Evolutionary conservation across 805 yeast genomes (phyloP).

Genomic region (Maudiozyma barnettii): DNA sequence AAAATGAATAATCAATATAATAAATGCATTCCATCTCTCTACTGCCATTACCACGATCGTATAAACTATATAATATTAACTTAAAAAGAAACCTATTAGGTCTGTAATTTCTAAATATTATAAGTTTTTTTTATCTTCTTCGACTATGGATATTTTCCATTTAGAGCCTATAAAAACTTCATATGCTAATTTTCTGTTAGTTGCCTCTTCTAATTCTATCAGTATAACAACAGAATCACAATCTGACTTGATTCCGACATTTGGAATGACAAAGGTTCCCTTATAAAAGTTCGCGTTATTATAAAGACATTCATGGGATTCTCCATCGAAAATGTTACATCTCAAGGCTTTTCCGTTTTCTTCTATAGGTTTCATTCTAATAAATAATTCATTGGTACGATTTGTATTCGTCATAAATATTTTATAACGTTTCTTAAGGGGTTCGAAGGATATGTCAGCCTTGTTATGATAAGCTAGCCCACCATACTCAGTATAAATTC

Average conservation of each 20-base stretch:
- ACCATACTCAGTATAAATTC: constrained; percentile 16
- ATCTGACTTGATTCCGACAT: constrained; percentile 4
- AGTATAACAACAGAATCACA: constrained; percentile 8
- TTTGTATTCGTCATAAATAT: constrained; percentile 1
- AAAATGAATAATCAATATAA: no score
- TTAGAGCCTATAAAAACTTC: constrained; percentile 7
- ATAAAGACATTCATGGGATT: constrained; percentile 9
- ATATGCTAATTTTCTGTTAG: not conserved
- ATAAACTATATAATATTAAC: no score
- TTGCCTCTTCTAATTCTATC: constrained; percentile 12
- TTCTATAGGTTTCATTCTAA: constrained; percentile 8
- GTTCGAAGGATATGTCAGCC: constrained; percentile 6
- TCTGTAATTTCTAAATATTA: no score
- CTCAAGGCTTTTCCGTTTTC: constrained; percentile 5
- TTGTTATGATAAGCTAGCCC: constrained; percentile 14
- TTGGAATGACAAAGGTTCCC: constrained; percentile 12
- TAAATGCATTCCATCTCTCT: no score
- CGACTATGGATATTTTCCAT: constrained; percentile 1
- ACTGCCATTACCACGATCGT: no score
- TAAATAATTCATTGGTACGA: constrained; percentile 9
- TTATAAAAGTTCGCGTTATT: constrained; percentile 6
- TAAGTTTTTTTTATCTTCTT: not conserved
- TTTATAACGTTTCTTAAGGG: constrained; percentile 7
- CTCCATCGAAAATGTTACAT: constrained; percentile 16
- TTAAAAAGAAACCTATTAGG: no score